Evolutionary conservation across 495 filamentous ascomycete genomes (phyloP).

Genomic region (Oidiodendron maius): DNA sequence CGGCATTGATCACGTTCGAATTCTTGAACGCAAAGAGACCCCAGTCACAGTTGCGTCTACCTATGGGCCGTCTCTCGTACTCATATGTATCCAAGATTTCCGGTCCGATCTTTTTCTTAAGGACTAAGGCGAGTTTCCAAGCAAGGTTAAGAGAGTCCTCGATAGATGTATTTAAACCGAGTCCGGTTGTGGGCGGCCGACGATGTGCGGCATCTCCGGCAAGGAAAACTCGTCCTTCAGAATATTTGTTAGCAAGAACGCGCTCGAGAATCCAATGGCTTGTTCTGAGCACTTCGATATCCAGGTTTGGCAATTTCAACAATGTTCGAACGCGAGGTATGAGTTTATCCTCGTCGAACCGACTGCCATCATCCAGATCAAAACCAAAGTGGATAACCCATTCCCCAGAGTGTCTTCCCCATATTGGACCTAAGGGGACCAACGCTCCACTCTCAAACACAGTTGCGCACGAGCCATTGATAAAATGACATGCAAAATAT

Average conservation of each 20-base stretch:
- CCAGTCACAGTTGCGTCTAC: conserved; percentile 28
- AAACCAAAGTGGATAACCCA: conserved; percentile 2
- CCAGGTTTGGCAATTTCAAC: conserved; percentile 19
- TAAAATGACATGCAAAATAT: no score
- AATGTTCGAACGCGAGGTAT: background rate
- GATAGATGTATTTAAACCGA: conserved; percentile 43
- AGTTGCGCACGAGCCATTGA: background rate
- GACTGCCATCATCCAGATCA: background rate
- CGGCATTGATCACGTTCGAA: conserved; percentile 23
- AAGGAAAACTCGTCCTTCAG: conserved; percentile 36
- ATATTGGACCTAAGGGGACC: conserved; percentile 3
- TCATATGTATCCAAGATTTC: conserved; percentile 28
- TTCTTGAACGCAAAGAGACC: conserved; percentile 19
- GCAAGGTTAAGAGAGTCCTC: conserved; percentile 43
- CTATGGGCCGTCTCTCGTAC: conserved; percentile 36
- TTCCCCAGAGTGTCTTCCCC: conserved; percentile 8
- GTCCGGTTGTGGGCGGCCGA: conserved; percentile 39
- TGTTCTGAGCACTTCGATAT: conserved; percentile 26
- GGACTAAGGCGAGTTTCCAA: conserved; percentile 38
- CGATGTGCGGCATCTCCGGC: conserved; percentile 41
- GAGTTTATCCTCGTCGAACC: background rate
- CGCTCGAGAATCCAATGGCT: conserved; percentile 38
- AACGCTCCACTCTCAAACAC: background rate
- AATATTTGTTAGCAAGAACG: conserved; percentile 33
- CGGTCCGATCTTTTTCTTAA: conserved; percentile 21